A percentile compares a stretch with the other conserved stretches of the same genome.
phyloP scores from a whole-genome alignment of 2,329 filamentous ascomycete genomes.

The Madurella mycetomatis region DNA sequence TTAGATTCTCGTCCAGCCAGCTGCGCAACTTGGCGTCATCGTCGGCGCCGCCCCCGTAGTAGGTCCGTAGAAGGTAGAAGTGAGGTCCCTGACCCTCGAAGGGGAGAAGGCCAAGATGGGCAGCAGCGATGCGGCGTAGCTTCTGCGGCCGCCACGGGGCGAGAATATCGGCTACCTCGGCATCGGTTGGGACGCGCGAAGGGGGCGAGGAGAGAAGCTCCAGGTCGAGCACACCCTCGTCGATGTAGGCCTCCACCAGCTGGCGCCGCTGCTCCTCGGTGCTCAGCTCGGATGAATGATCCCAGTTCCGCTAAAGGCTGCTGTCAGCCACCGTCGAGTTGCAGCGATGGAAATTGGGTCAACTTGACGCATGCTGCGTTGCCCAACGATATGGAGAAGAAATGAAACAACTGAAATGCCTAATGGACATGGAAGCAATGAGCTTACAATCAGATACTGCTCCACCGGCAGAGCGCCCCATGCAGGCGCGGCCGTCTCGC shows the following conservation, averaged over 20 bases:
- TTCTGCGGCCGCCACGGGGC: neutral
- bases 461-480: slow-evolving; percentile 1
- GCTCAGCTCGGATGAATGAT: neutral
- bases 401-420: no score
- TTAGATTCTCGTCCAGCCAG: neutral
- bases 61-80: neutral
- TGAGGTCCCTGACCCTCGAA: no score
- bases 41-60: neutral
- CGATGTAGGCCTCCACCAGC: neutral
- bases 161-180: neutral
- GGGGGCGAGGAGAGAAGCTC: neutral
- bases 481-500: neutral
- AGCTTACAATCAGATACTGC: slow-evolving; percentile 2
- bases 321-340: no score
- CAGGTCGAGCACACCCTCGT: neutral
- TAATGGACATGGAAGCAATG: no score
- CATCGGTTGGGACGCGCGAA: neutral
- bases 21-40: neutral
- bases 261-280: neutral
- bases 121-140: neutral
- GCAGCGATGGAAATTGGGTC: no score
- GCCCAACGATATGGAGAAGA: no score
- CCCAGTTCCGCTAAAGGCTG: slow-evolving; percentile 1
- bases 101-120: neutral
- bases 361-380: no score